Percentiles rank a stretch among this genome's conserved stretches.
Conservation (phyloP, 1,139 yeast genomes). For the Debaryomyces nepalensis region DNA sequence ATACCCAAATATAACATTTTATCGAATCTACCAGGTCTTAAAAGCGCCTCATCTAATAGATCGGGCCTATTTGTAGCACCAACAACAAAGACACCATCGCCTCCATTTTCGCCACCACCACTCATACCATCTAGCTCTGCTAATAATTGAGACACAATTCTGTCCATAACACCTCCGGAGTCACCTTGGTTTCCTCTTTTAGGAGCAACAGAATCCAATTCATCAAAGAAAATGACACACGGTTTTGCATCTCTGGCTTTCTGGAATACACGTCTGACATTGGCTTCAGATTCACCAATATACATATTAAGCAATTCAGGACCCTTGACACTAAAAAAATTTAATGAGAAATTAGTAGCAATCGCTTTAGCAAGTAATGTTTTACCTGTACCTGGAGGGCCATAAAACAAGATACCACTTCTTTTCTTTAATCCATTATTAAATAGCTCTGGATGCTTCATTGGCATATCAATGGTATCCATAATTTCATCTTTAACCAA, state of each 20-base stretch:
- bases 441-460: slow-evolving; percentile 89
- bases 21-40: slow-evolving; percentile 96
- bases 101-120: slow-evolving; percentile 55
- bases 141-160: slow-evolving; percentile 91
- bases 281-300: slow-evolving; percentile 98
- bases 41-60: slow-evolving; percentile 86
- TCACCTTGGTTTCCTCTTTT: slow-evolving; percentile 98
- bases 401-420: slow-evolving; percentile 92
- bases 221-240: slow-evolving; percentile 96
- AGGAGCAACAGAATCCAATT: slow-evolving; percentile 96
- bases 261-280: slow-evolving; percentile 91
- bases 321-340: slow-evolving; percentile 94
- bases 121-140: slow-evolving; percentile 98
- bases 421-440: slow-evolving; percentile 88
- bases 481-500: slow-evolving; percentile 87
- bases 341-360: slow-evolving; percentile 90
- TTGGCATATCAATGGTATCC: slow-evolving; percentile 95
- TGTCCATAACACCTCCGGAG: slow-evolving; percentile 98
- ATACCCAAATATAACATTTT: slow-evolving; percentile 93
- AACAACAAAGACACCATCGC: slow-evolving; percentile 95
- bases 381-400: slow-evolving; percentile 99
- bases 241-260: slow-evolving; percentile 95
- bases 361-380: slow-evolving; percentile 94
- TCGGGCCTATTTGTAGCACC: slow-evolving; percentile 98
- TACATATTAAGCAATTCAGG: slow-evolving; percentile 96